A percentile compares a stretch with the other conserved stretches of the same genome.
Conservation (phyloP, 495 filamentous ascomycete species). For the Immersiella caudata region DNA sequence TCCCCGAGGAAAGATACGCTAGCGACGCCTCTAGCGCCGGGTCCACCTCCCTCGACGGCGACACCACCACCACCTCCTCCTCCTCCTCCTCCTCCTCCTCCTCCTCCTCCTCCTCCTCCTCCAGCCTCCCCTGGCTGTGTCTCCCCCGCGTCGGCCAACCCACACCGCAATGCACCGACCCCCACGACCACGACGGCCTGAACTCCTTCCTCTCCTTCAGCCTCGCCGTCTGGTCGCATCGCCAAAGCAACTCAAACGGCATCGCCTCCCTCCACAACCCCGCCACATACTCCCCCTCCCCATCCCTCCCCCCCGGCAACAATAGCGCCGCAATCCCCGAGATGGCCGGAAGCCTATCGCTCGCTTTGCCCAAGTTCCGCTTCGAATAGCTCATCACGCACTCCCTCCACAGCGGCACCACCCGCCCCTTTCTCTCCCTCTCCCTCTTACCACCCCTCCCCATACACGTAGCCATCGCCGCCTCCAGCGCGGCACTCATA, state of each 20-base stretch:
- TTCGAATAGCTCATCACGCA: conserved; percentile 14
- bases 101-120: too few relatives aligned
- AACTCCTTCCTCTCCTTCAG: conserved; percentile 4
- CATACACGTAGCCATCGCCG: too few relatives aligned
- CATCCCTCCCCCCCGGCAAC: not conserved
- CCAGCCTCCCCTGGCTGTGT: not conserved
- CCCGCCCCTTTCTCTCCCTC: conserved; percentile 1
- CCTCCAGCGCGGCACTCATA: conserved; percentile 8
- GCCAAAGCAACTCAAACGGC: conserved; percentile 11
- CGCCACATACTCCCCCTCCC: not conserved
- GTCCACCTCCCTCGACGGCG: conserved; percentile 1
- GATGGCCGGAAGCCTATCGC: conserved; percentile 6
- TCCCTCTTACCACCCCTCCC: too few relatives aligned
- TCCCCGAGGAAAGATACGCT: not conserved
- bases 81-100: too few relatives aligned
- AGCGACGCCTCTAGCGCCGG: conserved; percentile 6
- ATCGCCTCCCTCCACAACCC: conserved; percentile 8
- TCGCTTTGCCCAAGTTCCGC: conserved; percentile 8
- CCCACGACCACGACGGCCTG: conserved; percentile 11
- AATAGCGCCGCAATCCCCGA: conserved; percentile 7
- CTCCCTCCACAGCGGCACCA: conserved; percentile 10
- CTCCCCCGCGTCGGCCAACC: conserved; percentile 11
- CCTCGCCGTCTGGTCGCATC: conserved; percentile 3
- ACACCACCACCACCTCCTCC: too few relatives aligned
- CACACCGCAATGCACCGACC: conserved; percentile 5